Conservation (phyloP, 208 protist species). For the Leptomonas seymouri region DNA sequence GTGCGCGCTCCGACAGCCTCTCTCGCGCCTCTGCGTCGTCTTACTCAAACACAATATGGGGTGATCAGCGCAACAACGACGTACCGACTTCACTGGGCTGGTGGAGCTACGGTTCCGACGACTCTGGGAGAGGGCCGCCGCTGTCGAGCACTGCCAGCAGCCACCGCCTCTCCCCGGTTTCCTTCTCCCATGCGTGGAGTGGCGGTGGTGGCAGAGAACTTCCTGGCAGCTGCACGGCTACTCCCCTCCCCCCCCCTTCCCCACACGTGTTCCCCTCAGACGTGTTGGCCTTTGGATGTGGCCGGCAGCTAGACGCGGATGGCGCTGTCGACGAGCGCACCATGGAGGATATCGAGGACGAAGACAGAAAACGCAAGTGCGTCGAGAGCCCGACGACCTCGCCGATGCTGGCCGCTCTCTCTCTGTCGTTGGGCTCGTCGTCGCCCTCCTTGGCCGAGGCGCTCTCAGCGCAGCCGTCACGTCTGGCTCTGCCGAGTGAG, state of each 20-base stretch:
- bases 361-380: slow-evolving; percentile 19
- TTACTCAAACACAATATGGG: background rate
- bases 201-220: background rate
- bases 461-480: slow-evolving; percentile 10
- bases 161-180: slow-evolving; percentile 12
- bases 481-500: slow-evolving; percentile 18
- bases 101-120: background rate
- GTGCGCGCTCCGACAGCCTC: slow-evolving; percentile 23
- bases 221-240: background rate
- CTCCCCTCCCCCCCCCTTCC: background rate
- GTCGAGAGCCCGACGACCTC: slow-evolving; percentile 26
- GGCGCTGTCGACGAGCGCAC: slow-evolving; percentile 13
- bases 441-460: slow-evolving; percentile 24
- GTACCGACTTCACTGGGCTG: slow-evolving; percentile 16
- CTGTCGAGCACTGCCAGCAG: slow-evolving; percentile 9
- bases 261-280: background rate
- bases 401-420: slow-evolving; percentile 6
- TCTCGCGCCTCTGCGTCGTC: slow-evolving; percentile 21
- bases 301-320: background rate
- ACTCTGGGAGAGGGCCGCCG: background rate
- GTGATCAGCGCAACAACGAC: background rate
- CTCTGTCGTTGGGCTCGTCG: slow-evolving; percentile 13
- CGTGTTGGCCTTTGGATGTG: background rate
- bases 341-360: slow-evolving; percentile 35
- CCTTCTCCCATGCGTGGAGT: slow-evolving; percentile 4